Conservation (phyloP, 148 eudicot genomes). For the Rhododendron griersonianum region DNA sequence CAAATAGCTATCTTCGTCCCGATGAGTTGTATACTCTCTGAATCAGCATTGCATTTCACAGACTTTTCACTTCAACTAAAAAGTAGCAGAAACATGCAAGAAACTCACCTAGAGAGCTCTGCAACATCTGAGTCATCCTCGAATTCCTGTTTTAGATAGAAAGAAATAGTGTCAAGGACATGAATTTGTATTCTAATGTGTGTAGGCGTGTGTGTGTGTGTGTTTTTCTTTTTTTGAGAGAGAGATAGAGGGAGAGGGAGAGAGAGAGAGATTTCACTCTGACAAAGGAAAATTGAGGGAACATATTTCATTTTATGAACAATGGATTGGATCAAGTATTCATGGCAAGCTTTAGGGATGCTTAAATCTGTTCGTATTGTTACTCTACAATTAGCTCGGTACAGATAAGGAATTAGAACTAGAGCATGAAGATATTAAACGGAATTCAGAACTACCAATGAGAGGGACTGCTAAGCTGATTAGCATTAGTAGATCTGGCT, state of each 20-base stretch:
- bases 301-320: neutral
- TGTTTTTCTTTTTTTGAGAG: no score
- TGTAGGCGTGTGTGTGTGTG: no score
- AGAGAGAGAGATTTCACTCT: neutral
- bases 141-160: slow-evolving; percentile 54
- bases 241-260: neutral
- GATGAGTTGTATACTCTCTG: no score
- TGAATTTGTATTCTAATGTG: neutral
- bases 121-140: slow-evolving; percentile 89
- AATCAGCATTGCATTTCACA: neutral
- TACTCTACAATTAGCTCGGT: neutral
- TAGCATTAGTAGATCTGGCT: no score
- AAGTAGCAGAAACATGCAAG: neutral
- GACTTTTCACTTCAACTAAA: neutral
- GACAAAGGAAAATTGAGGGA: neutral
- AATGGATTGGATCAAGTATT: neutral
- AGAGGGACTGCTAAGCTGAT: no score
- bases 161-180: neutral
- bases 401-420: neutral
- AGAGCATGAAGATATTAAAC: no score
- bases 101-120: slow-evolving; percentile 81
- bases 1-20: no score
- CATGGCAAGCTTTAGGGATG: neutral
- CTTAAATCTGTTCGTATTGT: neutral
- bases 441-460: no score